These are phyloP conservation scores for Solanum etuberosum DNA, from an alignment of 257 asterid genomes.

Conservation along the genomic window DNA sequence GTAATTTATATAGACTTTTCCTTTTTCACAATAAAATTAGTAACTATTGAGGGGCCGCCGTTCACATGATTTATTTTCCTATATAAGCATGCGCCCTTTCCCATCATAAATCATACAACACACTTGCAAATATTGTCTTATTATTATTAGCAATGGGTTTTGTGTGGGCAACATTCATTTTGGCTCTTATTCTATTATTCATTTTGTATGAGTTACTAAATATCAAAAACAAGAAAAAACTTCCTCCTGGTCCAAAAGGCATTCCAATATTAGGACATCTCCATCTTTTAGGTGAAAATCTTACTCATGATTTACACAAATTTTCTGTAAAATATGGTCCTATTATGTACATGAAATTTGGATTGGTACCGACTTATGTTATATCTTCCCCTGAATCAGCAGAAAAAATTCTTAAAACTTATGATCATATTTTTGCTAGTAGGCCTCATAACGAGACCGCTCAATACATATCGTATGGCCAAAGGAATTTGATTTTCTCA, in stretches of 20 bases:
- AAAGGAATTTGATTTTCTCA: slow-evolving; percentile 18
- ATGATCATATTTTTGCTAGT: slow-evolving; percentile 34
- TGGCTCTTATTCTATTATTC: neutral
- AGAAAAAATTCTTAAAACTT: slow-evolving; percentile 35
- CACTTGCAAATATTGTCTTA: neutral
- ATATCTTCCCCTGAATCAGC: slow-evolving; percentile 44
- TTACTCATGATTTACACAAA: slow-evolving; percentile 28
- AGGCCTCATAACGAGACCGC: slow-evolving; percentile 45
- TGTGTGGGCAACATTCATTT: slow-evolving; percentile 3
- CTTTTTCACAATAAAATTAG: neutral
- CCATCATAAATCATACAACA: neutral
- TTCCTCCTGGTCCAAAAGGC: slow-evolving; percentile 45
- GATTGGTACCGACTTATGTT: slow-evolving; percentile 20
- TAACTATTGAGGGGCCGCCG: neutral
- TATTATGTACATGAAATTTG: slow-evolving; percentile 34
- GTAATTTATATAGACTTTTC: neutral
- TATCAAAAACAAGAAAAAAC: slow-evolving; percentile 6
- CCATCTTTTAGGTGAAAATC: slow-evolving; percentile 42
- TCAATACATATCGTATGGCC: slow-evolving; percentile 26
- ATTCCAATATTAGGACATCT: slow-evolving; percentile 46
- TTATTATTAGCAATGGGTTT: neutral
- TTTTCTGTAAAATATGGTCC: slow-evolving; percentile 34
- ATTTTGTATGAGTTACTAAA: neutral
- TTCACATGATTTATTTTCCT: neutral
- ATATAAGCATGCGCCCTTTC: neutral